Base-by-base conservation (phyloP, 352 stramenopile genomes). In the Phytophthora fragariaefolia region DNA sequence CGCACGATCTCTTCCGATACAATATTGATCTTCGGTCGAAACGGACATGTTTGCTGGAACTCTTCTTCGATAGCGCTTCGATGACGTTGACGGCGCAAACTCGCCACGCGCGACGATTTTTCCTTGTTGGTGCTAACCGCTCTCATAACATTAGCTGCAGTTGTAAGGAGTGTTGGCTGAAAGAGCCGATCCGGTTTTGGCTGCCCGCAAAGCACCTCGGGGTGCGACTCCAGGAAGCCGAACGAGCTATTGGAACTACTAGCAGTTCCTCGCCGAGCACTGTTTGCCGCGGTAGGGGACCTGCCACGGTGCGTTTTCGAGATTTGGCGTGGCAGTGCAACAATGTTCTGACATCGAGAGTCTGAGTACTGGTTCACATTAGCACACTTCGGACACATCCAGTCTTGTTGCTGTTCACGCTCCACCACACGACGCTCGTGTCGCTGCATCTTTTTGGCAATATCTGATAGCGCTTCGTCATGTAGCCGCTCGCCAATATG, bases 361-460 rank as follows among this genome's bases (percentile, higher is more conserved):
- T 93, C 78, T 28, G 49, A 74, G 61, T 80, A 56, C 23, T 83
- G 72, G 69, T 95, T 95, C 32, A 83, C 58, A 50, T 76, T 85
- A 1, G 84, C 81, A 54, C 86, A 95, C 59, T 91, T 91, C 17
- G 84, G 81, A 23, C 86, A 95, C 73, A 89, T 93, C 86, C 86
- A 95, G 69, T 90, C 73, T 50, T 87, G 66, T 45, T 90, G 53
- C 6, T 82, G 52, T 32, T 87, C 79, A 6, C 72, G 69, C 30
- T 90, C 81, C 7, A 49, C 38, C 18, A 66, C 72, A 7, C 76
- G 80, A 27, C 77, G 79, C 17, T 85, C 76, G 5, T 74, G 53
- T 1, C 80, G 66, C 48, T 83, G 74, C 52, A 85, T 67, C 46
- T 86, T 88, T 62, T 89, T 91, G 38, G 83, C 79, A 24, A 89